Base-by-base conservation (phyloP, 805 yeast genomes). In the Yarrowia alimentaria region DNA sequence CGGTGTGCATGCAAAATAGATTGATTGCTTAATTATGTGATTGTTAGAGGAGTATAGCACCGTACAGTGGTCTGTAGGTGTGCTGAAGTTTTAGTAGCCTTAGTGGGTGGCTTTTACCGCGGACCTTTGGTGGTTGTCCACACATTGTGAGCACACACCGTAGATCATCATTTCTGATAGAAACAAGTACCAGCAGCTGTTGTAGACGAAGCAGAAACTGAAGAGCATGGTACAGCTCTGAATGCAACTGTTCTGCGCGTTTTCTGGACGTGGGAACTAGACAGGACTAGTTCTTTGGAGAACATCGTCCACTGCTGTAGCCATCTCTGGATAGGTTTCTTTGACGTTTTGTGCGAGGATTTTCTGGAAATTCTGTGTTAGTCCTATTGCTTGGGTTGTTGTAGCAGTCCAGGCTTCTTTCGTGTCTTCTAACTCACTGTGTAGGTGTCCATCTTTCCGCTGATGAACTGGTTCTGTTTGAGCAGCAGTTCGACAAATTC, bases 401-500 rank as follows among this genome's bases (percentile, higher is more conserved):
- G n/a, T n/a, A n/a, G n/a, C n/a, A n/a, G 13, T 8, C 6, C 13
- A 13, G 16, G 13, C 12, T 30, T 16, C 6, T 6, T 9, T 8
- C 16, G 11, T n/a, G 1, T 3, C 12, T n/a, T n/a, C n/a, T n/a
- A n/a, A 40, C 47, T 40, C 47, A 40, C 49, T 9, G 62, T 68
- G 68, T 85, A 74, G 1, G 89, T 96, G 33, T 69, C 61, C 77
- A 86, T 79, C 64, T 87, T 87, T 4, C 96, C 98, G 61, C 88
- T 78, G 51, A 93, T 73, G 57, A 83, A 80, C 61, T 94, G 96
- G 62, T 93, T 93, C 35, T 89, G 81, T 59, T 87, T 82, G 30
- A 89, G 81, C n/a, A 93, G 84, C 26, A 91, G 86, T 64, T 93
- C 99, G 12, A 91, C 87, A 68, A 93, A 93, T 68, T 93, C 99